Conservation (phyloP, 306 rosid genomes). For the Quercus variabilis region DNA sequence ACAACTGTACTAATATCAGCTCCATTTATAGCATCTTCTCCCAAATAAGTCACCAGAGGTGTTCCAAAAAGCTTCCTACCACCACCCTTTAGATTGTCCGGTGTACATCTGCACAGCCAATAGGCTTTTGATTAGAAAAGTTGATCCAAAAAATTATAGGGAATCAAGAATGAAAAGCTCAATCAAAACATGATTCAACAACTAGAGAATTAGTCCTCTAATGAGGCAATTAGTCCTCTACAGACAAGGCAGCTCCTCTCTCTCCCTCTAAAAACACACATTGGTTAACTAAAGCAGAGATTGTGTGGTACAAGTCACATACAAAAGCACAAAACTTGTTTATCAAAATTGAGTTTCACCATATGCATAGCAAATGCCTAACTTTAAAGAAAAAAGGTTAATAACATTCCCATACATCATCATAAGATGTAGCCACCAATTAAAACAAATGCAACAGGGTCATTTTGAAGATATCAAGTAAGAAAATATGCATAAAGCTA, state of each 20-base stretch:
- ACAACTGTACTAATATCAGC: slow-evolving; percentile 54
- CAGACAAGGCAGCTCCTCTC: background rate
- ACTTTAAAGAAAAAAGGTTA: no score
- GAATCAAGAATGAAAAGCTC: background rate
- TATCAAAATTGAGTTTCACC: background rate
- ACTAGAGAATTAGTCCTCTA: background rate
- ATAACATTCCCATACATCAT: no score
- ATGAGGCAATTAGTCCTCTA: background rate
- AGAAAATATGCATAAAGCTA: background rate
- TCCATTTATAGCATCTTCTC: slow-evolving; percentile 54
- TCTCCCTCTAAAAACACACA: background rate
- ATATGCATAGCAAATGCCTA: background rate
- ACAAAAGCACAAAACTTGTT: background rate
- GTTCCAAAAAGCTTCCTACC: slow-evolving; percentile 78
- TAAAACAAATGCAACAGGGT: no score
- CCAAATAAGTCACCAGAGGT: slow-evolving; percentile 78
- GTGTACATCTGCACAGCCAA: slow-evolving; percentile 37
- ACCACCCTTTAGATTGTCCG: slow-evolving; percentile 55
- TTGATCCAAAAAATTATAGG: background rate
- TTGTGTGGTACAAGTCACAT: background rate
- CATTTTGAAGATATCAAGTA: no score
- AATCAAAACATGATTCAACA: background rate
- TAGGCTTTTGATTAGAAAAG: slow-evolving; percentile 5
- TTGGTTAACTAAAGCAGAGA: background rate
- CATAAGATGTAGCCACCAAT: no score